phyloP scores from a whole-genome alignment of 2,329 filamentous ascomycete genomes.

The Sphaerulina vaccinii region DNA sequence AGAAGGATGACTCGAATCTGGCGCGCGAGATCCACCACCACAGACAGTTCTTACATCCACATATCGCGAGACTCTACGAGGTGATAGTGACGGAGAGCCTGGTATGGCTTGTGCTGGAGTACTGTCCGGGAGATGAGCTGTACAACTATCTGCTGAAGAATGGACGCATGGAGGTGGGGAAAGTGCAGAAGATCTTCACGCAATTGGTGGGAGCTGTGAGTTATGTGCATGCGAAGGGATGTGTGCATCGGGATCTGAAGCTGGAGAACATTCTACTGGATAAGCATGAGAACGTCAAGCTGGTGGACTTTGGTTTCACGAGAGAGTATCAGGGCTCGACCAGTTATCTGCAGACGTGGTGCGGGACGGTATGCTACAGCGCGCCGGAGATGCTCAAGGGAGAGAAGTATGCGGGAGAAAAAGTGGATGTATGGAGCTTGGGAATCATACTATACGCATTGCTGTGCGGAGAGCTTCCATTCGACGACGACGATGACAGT shows the following conservation, averaged over 20 bases:
- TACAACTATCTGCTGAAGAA: constrained; percentile 93
- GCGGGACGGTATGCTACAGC: constrained; percentile 95
- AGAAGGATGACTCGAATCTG: constrained; percentile 92
- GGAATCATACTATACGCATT: constrained; percentile 83
- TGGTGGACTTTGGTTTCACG: constrained; percentile 97
- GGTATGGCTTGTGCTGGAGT: constrained; percentile 96
- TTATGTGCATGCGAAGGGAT: constrained; percentile 92
- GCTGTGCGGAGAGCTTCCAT: constrained; percentile 82
- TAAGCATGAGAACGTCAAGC: constrained; percentile 94
- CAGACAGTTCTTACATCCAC: constrained; percentile 93
- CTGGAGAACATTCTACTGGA: constrained; percentile 95
- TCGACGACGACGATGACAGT: constrained; percentile 94
- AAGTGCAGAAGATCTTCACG: constrained; percentile 93
- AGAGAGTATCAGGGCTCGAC: constrained; percentile 93
- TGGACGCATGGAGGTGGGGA: constrained; percentile 77
- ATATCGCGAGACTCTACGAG: constrained; percentile 95
- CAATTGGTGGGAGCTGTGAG: constrained; percentile 92
- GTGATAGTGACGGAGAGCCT: constrained; percentile 93
- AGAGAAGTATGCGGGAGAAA: constrained; percentile 96
- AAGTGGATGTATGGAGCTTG: constrained; percentile 94
- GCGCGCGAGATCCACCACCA: constrained; percentile 98
- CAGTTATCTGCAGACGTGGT: constrained; percentile 95
- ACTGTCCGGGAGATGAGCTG: constrained; percentile 92
- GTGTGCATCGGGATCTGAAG: constrained; percentile 94
- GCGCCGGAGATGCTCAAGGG: constrained; percentile 98